Evolutionary conservation across 2,329 filamentous ascomycete species (phyloP), one percentile per base, ranked within the genome.

Genomic region (Aureobasidium pullulans): DNA sequence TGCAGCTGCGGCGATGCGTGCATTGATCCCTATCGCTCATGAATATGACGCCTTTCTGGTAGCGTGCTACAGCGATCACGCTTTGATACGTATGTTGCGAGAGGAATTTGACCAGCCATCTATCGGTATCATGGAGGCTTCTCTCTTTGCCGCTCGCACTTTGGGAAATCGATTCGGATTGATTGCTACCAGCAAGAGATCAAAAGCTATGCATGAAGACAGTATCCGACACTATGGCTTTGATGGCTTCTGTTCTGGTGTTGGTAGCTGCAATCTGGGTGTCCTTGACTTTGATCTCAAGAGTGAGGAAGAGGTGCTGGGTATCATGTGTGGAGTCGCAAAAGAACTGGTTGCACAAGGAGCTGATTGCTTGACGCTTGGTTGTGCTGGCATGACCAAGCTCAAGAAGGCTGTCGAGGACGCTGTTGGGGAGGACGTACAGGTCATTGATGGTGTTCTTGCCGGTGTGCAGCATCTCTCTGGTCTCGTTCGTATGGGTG

Each of bases 81-180:
- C 76, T 1, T 69, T 81, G 3, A 77, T 77, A 60, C 66, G 69
- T 19, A 76, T 77, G 66, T 68, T 80, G 34, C 70, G 76, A 1
- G 77, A 80, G 62, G 77, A 79, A 57, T 71, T 76, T 43, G 61
- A 66, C 2, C 68, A 76, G 49, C 78, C 78, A 0, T 69, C 75
- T 4, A 73, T 79, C 2, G 78, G 79, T 3, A 80, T 81, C 60
- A 80, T 81, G 76, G 78, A 81, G 65, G 77, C 78, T 0, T 72
- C 68, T 4, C 69, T 81, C 2, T 81, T 83, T 63, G 71, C 77
- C 6, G 75, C 78, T 6, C 67, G 77, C 7, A 81, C 79, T 59
- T 70, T 82, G 1, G 80, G 79, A 2, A 72, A 73, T 6, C 66
- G 72, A 2, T 75, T 80, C 43, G 77, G 78, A 0, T 70, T 80